These are phyloP conservation scores for Chrysoporthe puriensis DNA, from an alignment of 2,329 filamentous ascomycete genomes.

Conservation along the genomic window DNA sequence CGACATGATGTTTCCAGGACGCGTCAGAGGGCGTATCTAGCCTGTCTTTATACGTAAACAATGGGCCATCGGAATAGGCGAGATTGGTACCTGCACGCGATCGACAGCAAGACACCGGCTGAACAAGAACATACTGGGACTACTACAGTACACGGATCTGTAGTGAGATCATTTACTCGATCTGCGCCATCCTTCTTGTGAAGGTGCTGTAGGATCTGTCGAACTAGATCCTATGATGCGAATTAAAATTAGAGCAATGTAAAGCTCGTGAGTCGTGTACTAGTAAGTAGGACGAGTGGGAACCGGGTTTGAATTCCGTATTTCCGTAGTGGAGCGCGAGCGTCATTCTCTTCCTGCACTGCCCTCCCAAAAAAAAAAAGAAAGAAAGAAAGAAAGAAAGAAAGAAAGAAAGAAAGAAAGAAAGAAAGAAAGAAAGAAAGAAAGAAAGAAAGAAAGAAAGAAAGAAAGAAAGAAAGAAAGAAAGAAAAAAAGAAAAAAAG, in stretches of 20 bases:
- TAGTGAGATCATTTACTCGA: neutral
- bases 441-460: too few relatives aligned
- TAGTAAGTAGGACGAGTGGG: neutral
- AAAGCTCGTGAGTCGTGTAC: neutral
- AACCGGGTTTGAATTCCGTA: neutral
- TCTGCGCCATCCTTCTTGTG: too few relatives aligned
- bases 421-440: too few relatives aligned
- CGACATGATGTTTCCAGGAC: neutral
- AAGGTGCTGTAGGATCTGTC: neutral
- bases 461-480: too few relatives aligned
- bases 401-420: too few relatives aligned
- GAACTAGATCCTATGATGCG: neutral
- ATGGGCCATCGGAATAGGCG: neutral
- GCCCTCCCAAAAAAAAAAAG: too few relatives aligned
- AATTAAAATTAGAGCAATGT: neutral
- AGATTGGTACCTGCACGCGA: neutral
- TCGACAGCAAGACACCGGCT: neutral
- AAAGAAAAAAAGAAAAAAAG: too few relatives aligned
- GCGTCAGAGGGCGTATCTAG: neutral
- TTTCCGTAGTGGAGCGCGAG: neutral
- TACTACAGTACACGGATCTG: neutral
- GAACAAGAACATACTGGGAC: too few relatives aligned
- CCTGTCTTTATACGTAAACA: neutral
- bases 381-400: too few relatives aligned
- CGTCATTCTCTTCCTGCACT: too few relatives aligned